Conservation (phyloP, 192 early-diverging fungal genomes). For the Coemansia sp. region DNA sequence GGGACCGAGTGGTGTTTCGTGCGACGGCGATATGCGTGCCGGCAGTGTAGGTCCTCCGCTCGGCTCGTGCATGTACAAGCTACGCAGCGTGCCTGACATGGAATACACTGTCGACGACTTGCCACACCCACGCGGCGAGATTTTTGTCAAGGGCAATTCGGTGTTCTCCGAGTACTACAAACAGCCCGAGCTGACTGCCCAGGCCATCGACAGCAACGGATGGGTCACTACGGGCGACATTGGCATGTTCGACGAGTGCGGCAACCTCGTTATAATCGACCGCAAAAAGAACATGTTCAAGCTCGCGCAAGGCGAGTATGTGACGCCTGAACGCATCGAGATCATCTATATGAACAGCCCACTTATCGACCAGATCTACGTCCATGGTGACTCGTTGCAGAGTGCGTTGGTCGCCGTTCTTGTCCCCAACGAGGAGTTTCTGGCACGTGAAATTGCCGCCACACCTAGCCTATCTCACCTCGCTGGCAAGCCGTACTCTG, state of each 20-base stretch:
- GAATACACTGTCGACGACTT: conserved; percentile 60
- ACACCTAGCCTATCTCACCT: conserved; percentile 34
- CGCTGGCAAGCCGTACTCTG: conserved; percentile 4
- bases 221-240: conserved; percentile 87
- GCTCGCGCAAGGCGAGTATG: conserved; percentile 71
- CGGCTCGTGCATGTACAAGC: conserved; percentile 68
- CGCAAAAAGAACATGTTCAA: conserved; percentile 86
- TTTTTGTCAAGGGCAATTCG: conserved; percentile 75
- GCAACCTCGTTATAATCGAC: conserved; percentile 72
- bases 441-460: conserved; percentile 49
- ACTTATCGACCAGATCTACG: conserved; percentile 64
- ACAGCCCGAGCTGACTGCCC: conserved; percentile 71
- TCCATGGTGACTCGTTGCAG: conserved; percentile 82
- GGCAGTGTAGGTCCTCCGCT: conserved; percentile 75
- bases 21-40: conserved; percentile 55
- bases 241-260: conserved; percentile 65
- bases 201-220: conserved; percentile 71
- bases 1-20: conserved; percentile 64
- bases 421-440: conserved; percentile 65
- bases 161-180: conserved; percentile 78
- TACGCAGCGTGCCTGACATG: conserved; percentile 75
- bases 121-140: conserved; percentile 69
- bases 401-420: conserved; percentile 72
- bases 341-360: conserved; percentile 56
- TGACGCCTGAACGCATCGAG: conserved; percentile 85